These are phyloP conservation scores for Luzula sylvatica DNA, from an alignment of 176 grass and related monocot genomes.

Conservation along the genomic window DNA sequence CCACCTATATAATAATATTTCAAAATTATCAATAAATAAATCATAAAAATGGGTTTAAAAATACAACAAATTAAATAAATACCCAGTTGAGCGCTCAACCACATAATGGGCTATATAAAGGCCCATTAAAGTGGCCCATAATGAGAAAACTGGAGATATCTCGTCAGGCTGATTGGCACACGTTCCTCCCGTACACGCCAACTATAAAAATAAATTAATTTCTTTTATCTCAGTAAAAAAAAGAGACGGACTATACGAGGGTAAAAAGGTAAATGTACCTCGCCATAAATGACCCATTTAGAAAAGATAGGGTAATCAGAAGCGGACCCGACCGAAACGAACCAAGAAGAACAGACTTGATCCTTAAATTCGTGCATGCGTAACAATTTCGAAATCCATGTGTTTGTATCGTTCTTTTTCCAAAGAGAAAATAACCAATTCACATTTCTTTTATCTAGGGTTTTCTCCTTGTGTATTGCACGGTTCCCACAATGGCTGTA, in stretches of 20 bases:
- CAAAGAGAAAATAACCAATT: constrained; percentile 70
- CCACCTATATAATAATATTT: constrained; percentile 53
- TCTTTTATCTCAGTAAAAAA: not conserved
- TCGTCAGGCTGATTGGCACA: constrained; percentile 42
- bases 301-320: constrained; percentile 88
- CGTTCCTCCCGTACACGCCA: constrained; percentile 58
- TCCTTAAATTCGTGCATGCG: constrained; percentile 92
- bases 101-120: constrained; percentile 99
- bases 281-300: constrained; percentile 96
- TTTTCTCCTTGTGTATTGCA: constrained; percentile 61
- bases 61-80: constrained; percentile 24
- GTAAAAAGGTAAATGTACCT: constrained; percentile 35
- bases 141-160: constrained; percentile 82
- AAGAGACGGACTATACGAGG: not conserved
- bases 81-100: constrained; percentile 89
- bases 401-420: constrained; percentile 80
- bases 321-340: constrained; percentile 87
- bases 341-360: constrained; percentile 95
- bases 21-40: constrained; percentile 3
- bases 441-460: constrained; percentile 60
- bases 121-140: constrained; percentile 94
- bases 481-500: constrained; percentile 94
- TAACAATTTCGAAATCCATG: constrained; percentile 47
- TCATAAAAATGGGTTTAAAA: not conserved
- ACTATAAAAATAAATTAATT: constrained; percentile 34